These are phyloP conservation scores for Cordyceps militaris DNA, from an alignment of 2,329 filamentous ascomycete species.

Conservation along the genomic window DNA sequence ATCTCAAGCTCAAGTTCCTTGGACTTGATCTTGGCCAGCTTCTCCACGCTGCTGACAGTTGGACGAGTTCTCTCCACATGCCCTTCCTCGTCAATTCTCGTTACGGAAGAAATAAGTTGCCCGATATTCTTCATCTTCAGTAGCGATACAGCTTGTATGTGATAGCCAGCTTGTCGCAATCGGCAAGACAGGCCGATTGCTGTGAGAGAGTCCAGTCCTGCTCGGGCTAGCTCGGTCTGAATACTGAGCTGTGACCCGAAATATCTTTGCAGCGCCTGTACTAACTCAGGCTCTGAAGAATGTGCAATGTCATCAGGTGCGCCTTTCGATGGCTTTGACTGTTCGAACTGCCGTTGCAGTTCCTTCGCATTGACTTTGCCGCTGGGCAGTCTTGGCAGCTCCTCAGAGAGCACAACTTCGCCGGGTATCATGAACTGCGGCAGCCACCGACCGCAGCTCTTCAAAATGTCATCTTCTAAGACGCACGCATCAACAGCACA, in stretches of 20 bases:
- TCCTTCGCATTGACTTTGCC: conserved; percentile 72
- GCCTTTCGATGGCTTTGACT: conserved; percentile 10
- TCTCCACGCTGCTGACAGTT: background rate
- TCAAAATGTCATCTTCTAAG: conserved; percentile 38
- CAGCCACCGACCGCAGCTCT: conserved; percentile 65
- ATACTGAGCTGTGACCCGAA: conserved; percentile 14
- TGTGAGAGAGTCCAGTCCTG: conserved; percentile 46
- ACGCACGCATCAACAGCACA: conserved; percentile 46
- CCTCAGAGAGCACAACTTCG: conserved; percentile 56
- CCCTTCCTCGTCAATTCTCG: conserved; percentile 14
- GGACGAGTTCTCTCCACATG: background rate
- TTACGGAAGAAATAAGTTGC: background rate
- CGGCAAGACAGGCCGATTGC: conserved; percentile 50
- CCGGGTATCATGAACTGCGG: conserved; percentile 77
- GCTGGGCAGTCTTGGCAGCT: conserved; percentile 70
- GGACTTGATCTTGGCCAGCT: background rate
- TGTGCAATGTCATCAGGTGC: background rate
- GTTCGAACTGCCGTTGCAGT: conserved; percentile 46
- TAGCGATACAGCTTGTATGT: conserved; percentile 52
- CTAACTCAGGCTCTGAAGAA: background rate
- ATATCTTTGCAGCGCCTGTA: conserved; percentile 32
- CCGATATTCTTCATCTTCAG: conserved; percentile 46
- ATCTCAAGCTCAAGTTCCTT: background rate
- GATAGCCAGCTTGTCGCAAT: conserved; percentile 51
- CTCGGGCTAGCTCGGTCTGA: background rate